Evolutionary conservation across 2,329 filamentous ascomycete genomes (phyloP), one percentile per base, ranked within the genome.

Genomic region (Ascochyta lentis): DNA sequence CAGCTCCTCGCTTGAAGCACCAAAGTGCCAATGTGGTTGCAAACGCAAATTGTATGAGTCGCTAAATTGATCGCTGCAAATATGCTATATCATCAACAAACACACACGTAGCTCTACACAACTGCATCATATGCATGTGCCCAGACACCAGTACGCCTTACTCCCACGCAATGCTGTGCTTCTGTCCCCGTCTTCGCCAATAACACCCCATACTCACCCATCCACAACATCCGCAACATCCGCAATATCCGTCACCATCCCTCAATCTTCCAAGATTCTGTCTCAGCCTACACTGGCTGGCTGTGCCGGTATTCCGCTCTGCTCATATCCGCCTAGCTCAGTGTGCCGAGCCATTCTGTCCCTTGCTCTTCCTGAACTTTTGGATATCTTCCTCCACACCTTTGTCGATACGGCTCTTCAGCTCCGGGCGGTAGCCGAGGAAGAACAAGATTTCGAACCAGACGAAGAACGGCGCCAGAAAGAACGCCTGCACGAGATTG

Each of bases 401-500:
- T 73, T 88, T 87, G 59, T 94, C 86, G 40, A 98, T 86, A 46
- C 94, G 86, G 58, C 84, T 83, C 79, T 94, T 92, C 65, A 99
- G 81, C 75, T 96, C 92, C 1, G 89, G 90, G 56, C 95, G 86
- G 77, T 98, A 99, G 44, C 95, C 95, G 46, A 96, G 85, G 69
- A 83, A 87, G 81, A 99, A 99, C 24, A 99, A 83, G 23, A 96
- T 79, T 79, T 98, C 93, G 67, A 99, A 89, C 91, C 95, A 99
- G 55, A 98, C 94, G 68, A 98, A 99, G 70, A 99, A 89, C 8
- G 95, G 95, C 0, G 95, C 95, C 23, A 98, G 83, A 70, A 98
- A 94, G 61, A 98, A 77, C 26, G 95, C 93, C 78, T 98, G 95
- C 43, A 96, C 83, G 38, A 98, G 78, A 70, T 97, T 98, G 78